Conservation (phyloP, 2,329 filamentous ascomycete genomes). For the Geosmithia morbida region DNA sequence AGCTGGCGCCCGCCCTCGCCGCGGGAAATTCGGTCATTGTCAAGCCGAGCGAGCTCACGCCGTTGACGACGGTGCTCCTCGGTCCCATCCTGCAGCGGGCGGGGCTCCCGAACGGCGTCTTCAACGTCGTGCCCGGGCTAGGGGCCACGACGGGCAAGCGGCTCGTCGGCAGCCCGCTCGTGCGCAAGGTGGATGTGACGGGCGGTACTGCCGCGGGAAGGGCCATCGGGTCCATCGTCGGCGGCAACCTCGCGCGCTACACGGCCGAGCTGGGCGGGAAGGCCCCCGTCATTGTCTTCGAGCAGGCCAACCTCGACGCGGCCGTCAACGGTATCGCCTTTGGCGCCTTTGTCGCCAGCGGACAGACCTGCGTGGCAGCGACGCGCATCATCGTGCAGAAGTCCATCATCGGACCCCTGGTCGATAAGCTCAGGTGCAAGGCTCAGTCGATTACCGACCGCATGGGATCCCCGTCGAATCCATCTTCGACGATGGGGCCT, state of each 20-base stretch:
- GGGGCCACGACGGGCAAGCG: constrained; percentile 57
- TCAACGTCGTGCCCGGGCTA: constrained; percentile 86
- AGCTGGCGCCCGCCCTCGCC: constrained; percentile 77
- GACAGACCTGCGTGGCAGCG: constrained; percentile 87
- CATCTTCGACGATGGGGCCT: constrained; percentile 47
- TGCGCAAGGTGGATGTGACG: constrained; percentile 60
- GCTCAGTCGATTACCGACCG: constrained; percentile 36
- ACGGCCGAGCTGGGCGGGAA: constrained; percentile 62
- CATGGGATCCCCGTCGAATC: constrained; percentile 42
- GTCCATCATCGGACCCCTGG: constrained; percentile 68
- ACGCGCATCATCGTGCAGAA: constrained; percentile 86
- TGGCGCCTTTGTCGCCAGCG: constrained; percentile 88
- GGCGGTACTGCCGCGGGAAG: constrained; percentile 59
- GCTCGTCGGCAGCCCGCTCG: constrained; percentile 33
- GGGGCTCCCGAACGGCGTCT: constrained; percentile 67
- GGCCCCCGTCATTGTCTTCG: constrained; percentile 53
- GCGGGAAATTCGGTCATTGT: constrained; percentile 83
- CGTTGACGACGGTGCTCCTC: constrained; percentile 81
- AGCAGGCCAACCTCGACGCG: constrained; percentile 47
- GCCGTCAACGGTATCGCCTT: constrained; percentile 84
- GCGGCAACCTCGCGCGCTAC: constrained; percentile 52
- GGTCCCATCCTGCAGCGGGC: constrained; percentile 62
- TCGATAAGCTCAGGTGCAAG: constrained; percentile 51
- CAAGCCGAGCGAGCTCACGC: constrained; percentile 90
- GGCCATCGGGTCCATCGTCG: constrained; percentile 51